Base-by-base conservation (phyloP, 176 grass and related monocot species). In the Poa annua region DNA sequence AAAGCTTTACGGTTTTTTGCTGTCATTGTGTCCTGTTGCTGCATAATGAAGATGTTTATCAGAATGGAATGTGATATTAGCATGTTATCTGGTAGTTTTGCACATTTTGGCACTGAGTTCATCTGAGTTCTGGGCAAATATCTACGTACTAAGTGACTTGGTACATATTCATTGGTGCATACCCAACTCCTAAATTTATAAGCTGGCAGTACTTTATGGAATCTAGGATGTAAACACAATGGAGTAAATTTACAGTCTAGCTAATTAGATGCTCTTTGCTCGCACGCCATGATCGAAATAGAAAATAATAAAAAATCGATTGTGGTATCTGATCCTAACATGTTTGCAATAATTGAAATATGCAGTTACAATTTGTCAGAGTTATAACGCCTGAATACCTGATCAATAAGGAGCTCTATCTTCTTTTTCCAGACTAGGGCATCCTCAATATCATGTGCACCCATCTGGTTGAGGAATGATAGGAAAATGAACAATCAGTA, bases 391-490 rank as follows among this genome's bases (percentile, higher is more conserved):
- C 93, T 95, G 96, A 98, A 63, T 59, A 98, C 96, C 96, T 93
- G 96, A 98, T 95, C 91, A 75, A 98, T 98, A 59, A 95, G 87
- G 48, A 88, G 75, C 80, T 98, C 90, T 67, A 98, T 81, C 74
- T 93, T 95, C 65, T 92, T 90, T 86, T 95, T 98, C 96, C 96
- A 98, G 33, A 62, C 56, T 68, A 95, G 75, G 76, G 78, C 66
- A 53, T 98, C 96, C 73, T 98, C 87, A 21, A 98, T 95, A 68
- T 90, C 59, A 80, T 84, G 75, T 35, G 93, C 90, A 79, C 91
- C 96, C 92, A 98, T 90, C 93, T 98, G 82, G 11, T 91, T 73
- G 6, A 88, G 76, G 68, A 86, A 79, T 26, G 39, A 71, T 56
- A 21, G 26, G 45, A 11, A n/a, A 51, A 87, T 66, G 15, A 80